Evolutionary conservation across 208 protist genomes (phyloP), one percentile per base, ranked within the genome.

Genomic region (Jaenimonas drosophilae): DNA sequence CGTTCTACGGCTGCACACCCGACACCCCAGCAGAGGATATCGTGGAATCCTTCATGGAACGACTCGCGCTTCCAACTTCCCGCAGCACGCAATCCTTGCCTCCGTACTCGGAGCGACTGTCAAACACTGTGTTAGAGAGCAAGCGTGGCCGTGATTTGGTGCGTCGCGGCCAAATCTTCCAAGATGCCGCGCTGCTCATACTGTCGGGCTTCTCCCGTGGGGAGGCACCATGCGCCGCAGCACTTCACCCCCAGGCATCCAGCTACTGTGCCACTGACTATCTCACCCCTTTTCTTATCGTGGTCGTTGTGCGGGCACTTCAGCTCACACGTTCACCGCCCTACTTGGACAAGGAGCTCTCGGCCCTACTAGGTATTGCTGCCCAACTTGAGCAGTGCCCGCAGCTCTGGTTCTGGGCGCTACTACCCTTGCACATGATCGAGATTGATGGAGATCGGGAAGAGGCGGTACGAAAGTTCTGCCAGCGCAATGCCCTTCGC

Each of bases 391-490:
- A 94, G 58, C 66, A 59, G 33, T 71, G 70, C 50, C 59, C 49
- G 17, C 69, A 88, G 36, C 53, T 53, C 45, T 94, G 85, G 81
- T 78, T 73, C 58, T 94, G 85, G 81, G 80, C 59, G 0, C 55
- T 94, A 16, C 34, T 88, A 14, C 78, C 81, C 3, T 70, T 90
- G 7, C 78, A 90, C 69, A 72, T 94, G 66, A 85, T 94, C 44
- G 71, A 82, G 44, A 23, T 48, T 17, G 42, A 58, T 14, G 29
- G 11, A 2, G 47, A 51, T 33, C 59, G 85, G 1, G 19, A 33
- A 5, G 40, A 82, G 21, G 81, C 80, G 1, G 80, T 94, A 52
- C 57, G 64, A 20, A 38, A 46, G 7, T 87, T 81, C 52, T 83
- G 78, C 59, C 49, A 70, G 23, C 80, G 80, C 37, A 88, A 94